Percentiles rank a stretch among this genome's conserved stretches.
These are phyloP conservation scores for Neurospora sp. DNA, from an alignment of 495 filamentous ascomycete genomes.

Conservation along the genomic window DNA sequence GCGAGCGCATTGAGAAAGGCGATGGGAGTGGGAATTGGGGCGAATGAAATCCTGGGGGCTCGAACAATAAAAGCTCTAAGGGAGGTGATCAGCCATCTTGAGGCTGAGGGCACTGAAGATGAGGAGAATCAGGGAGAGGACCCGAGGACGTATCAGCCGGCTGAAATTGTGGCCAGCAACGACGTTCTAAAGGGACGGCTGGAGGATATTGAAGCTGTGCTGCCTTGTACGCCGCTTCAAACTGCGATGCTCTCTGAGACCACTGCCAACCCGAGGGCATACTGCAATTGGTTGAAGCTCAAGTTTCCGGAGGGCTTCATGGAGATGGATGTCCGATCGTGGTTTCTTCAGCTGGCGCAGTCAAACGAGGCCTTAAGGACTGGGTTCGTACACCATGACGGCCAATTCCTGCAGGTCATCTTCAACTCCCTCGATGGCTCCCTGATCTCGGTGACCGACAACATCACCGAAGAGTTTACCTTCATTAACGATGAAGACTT, in stretches of 20 bases:
- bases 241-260: constrained; percentile 71
- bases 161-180: background rate
- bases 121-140: background rate
- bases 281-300: constrained; percentile 68
- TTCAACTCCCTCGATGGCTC: constrained; percentile 40
- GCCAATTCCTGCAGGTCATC: constrained; percentile 50
- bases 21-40: constrained; percentile 39
- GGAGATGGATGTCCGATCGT: constrained; percentile 26
- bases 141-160: background rate
- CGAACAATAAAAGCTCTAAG: constrained; percentile 27
- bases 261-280: constrained; percentile 39
- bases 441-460: constrained; percentile 26
- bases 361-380: constrained; percentile 58
- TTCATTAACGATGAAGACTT: constrained; percentile 27
- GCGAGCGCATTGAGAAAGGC: constrained; percentile 45
- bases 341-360: constrained; percentile 38
- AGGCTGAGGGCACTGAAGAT: background rate
- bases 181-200: constrained; percentile 3
- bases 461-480: constrained; percentile 15
- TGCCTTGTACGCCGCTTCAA: constrained; percentile 61
- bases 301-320: constrained; percentile 28
- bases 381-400: constrained; percentile 49
- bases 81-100: background rate
- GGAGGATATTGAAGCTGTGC: constrained; percentile 39
- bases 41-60: constrained; percentile 46